These are phyloP conservation scores for Alternaria rosae DNA, from an alignment of 2,329 filamentous ascomycete genomes.

Conservation along the genomic window DNA sequence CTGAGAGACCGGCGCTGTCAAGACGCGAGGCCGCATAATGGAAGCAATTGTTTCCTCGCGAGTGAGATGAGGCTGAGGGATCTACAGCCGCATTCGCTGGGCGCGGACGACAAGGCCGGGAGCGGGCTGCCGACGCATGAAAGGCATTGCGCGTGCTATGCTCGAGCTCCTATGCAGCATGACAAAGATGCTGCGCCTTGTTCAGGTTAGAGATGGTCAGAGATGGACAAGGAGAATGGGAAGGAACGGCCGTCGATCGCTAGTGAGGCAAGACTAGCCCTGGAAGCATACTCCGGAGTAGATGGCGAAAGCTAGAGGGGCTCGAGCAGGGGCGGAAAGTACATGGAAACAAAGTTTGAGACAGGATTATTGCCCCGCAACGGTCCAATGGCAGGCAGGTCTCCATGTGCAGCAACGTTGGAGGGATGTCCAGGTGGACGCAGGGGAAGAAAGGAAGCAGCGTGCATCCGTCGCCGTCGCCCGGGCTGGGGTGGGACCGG, in stretches of 20 bases:
- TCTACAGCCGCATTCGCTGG: neutral
- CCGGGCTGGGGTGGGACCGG: neutral
- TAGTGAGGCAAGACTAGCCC: conserved; percentile 5
- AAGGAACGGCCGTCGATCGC: conserved; percentile 4
- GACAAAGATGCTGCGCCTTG: conserved; percentile 1
- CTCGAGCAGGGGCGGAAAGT: conserved; percentile 1
- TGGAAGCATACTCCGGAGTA: neutral
- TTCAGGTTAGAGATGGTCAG: conserved; percentile 5
- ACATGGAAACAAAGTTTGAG: conserved; percentile 2
- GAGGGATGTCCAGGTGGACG: neutral
- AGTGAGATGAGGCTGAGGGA: conserved; percentile 11
- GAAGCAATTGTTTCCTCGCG: neutral
- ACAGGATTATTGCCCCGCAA: neutral
- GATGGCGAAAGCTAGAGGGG: neutral
- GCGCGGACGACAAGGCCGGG: conserved; percentile 1
- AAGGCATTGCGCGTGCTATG: conserved; percentile 9
- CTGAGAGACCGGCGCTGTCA: conserved; percentile 14
- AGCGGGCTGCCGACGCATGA: conserved; percentile 6
- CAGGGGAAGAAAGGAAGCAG: neutral
- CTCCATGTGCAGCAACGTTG: neutral
- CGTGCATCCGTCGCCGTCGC: neutral
- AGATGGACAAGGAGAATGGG: conserved; percentile 4
- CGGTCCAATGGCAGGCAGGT: neutral
- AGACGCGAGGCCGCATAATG: conserved; percentile 1
- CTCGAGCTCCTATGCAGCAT: conserved; percentile 5